Evolutionary conservation across 2,329 filamentous ascomycete species (phyloP).

Genomic region (Talaromyces sp.): DNA sequence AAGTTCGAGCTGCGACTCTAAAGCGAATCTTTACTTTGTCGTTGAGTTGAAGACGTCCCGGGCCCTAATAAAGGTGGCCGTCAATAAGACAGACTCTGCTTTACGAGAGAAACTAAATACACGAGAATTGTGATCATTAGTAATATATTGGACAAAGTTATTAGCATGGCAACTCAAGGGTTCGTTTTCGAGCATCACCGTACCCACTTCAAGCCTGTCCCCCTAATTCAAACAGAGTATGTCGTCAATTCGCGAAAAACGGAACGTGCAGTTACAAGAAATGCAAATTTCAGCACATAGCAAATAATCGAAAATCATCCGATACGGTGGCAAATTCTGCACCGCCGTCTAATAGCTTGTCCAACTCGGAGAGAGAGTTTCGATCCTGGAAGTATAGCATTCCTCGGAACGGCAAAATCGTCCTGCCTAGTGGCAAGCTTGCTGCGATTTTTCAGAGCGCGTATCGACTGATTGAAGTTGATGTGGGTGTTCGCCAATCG

Average conservation of each 20-base stretch:
- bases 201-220: not conserved
- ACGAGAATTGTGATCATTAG: not conserved
- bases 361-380: slow-evolving; percentile 1
- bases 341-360: not conserved
- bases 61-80: not conserved
- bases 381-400: not conserved
- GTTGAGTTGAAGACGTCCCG: not conserved
- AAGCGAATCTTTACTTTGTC: not conserved
- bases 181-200: not conserved
- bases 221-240: not conserved
- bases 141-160: not conserved
- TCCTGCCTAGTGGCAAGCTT: slow-evolving; percentile 11
- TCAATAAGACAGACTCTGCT: too few relatives aligned
- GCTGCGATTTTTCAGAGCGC: slow-evolving; percentile 27
- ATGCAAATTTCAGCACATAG: slow-evolving; percentile 4
- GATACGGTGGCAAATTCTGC: not conserved
- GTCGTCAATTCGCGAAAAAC: not conserved
- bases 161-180: not conserved
- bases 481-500: slow-evolving; percentile 26
- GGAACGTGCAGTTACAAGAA: slow-evolving; percentile 9
- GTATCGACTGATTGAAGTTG: slow-evolving; percentile 24
- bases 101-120: too few relatives aligned
- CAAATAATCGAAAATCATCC: not conserved
- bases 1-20: not conserved
- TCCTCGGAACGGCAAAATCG: not conserved